phyloP scores from a whole-genome alignment of 169 alveolate genomes.

The Eimeria tenella region DNA sequence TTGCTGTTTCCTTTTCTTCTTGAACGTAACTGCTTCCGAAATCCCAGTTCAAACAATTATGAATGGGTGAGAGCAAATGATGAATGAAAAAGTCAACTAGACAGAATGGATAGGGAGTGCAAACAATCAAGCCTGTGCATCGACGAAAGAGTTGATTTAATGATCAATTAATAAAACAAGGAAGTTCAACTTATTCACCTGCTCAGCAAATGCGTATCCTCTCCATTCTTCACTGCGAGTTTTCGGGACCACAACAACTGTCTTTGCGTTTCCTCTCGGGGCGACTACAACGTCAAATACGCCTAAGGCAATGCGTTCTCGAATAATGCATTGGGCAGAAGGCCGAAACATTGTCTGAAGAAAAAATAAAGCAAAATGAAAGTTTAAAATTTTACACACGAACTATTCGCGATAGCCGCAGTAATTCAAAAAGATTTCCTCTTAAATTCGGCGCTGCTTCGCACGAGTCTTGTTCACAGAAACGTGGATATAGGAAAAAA shows the following conservation, averaged over 20 bases:
- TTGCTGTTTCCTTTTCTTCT: no score
- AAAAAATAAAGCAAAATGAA: neutral
- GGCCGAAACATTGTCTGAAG: slow-evolving; percentile 44
- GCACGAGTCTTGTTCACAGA: no score
- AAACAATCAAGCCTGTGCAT: no score
- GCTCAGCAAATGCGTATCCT: slow-evolving; percentile 78
- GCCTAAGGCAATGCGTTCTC: slow-evolving; percentile 77
- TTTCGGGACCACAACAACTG: slow-evolving; percentile 73
- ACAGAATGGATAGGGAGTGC: no score
- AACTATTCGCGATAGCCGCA: no score
- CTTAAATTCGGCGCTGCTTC: neutral
- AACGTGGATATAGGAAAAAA: no score
- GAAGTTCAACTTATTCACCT: neutral
- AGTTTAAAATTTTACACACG: neutral
- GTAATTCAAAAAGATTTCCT: neutral
- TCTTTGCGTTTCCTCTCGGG: slow-evolving; percentile 74
- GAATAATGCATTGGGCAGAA: slow-evolving; percentile 72
- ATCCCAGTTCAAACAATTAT: no score
- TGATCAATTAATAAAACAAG: neutral
- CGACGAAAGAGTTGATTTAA: no score
- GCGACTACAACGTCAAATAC: slow-evolving; percentile 80
- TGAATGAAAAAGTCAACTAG: no score
- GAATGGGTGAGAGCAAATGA: no score
- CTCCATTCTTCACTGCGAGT: slow-evolving; percentile 72
- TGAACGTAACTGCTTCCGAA: no score